Percentiles rank a stretch among this genome's conserved stretches.
phyloP scores from a whole-genome alignment of 208 protist species.

The Endotrypanum monterogeii region DNA sequence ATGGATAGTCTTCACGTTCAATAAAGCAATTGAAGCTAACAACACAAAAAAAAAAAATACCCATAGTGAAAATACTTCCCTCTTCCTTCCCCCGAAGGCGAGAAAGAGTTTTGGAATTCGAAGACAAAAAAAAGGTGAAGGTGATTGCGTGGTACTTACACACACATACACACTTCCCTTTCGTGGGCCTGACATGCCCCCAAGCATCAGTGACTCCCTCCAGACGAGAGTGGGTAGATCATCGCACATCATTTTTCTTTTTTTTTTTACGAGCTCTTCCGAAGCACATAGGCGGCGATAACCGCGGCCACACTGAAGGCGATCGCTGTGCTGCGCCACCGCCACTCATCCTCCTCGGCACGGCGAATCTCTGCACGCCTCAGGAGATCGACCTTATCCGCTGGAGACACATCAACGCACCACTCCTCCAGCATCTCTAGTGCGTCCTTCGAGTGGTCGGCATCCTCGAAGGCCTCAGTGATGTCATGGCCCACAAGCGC shows the following conservation, averaged over 20 bases:
- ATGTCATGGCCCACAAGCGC: slow-evolving; percentile 30
- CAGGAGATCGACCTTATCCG: slow-evolving; percentile 8
- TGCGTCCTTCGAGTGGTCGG: slow-evolving; percentile 37
- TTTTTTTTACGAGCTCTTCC: slow-evolving; percentile 21
- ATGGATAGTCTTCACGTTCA: too few species aligned
- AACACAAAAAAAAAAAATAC: too few species aligned
- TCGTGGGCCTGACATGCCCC: too few species aligned
- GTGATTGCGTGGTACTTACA: too few species aligned
- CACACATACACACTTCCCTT: too few species aligned
- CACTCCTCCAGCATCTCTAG: slow-evolving; percentile 33
- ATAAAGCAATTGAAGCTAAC: too few species aligned
- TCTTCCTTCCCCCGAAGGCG: too few species aligned
- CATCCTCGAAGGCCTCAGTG: slow-evolving; percentile 39
- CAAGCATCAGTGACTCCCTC: too few species aligned
- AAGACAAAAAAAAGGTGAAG: not conserved
- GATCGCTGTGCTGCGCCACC: slow-evolving; percentile 41
- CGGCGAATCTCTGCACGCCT: slow-evolving; percentile 18
- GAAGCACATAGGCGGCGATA: slow-evolving; percentile 25
- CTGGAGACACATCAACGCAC: slow-evolving; percentile 6
- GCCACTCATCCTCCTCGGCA: slow-evolving; percentile 35
- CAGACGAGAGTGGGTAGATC: too few species aligned
- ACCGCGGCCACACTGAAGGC: slow-evolving; percentile 32
- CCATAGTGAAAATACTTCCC: too few species aligned
- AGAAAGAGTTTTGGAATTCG: not conserved
- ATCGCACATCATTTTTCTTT: not conserved